Percentiles rank a stretch among this genome's conserved stretches.
Conservation (phyloP, 1,284 basidiomycete species). For the Cryptococcus hybrid region DNA sequence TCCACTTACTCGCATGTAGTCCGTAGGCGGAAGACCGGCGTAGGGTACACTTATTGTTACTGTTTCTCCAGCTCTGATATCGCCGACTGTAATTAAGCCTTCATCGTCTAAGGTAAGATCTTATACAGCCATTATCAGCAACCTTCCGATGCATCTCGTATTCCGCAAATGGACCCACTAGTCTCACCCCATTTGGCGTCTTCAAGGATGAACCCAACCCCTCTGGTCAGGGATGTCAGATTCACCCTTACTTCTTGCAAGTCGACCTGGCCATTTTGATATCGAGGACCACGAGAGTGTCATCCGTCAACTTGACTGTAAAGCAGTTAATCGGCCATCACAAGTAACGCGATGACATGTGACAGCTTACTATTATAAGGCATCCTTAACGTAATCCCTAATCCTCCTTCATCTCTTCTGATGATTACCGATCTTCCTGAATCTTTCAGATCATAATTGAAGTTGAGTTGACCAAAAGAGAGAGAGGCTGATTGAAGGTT, state of each 20-base stretch:
- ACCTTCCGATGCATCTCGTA: no score
- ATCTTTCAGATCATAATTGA: constrained; percentile 17
- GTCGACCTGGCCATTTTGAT: constrained; percentile 24
- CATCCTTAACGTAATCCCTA: constrained; percentile 28
- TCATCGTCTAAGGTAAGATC: no score
- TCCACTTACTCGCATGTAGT: neutral
- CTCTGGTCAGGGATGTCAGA: no score
- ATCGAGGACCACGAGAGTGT: no score
- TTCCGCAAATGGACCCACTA: no score
- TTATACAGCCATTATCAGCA: no score
- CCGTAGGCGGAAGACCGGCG: neutral
- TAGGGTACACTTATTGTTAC: constrained; percentile 13
- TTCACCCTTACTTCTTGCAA: no score
- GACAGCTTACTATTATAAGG: constrained; percentile 42
- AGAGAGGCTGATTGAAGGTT: constrained; percentile 18
- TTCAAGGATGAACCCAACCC: no score
- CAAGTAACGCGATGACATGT: constrained; percentile 11
- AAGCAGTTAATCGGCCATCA: no score
- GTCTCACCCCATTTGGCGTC: no score
- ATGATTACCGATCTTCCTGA: constrained; percentile 11
- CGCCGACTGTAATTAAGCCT: constrained; percentile 16
- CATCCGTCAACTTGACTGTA: no score
- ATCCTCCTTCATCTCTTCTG: constrained; percentile 22
- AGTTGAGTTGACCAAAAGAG: constrained; percentile 19
- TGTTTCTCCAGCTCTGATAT: constrained; percentile 11